Evolutionary conservation across 805 yeast species (phyloP), one percentile per base, ranked within the genome.

Genomic region (Blastobotrys peoriensis): DNA sequence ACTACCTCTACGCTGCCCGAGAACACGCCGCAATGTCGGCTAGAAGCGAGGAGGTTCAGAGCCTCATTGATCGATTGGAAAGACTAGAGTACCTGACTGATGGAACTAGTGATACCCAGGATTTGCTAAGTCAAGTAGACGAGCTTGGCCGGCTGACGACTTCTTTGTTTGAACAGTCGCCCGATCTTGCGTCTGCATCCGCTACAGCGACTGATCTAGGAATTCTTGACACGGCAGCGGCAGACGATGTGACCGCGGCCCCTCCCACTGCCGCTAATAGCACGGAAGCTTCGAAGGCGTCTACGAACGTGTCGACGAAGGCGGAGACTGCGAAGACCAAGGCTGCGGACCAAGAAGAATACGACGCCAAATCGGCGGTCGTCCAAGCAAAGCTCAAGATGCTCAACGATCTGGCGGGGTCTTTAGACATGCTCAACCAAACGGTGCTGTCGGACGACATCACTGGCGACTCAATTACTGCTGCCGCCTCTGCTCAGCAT

Each of bases 1-100:
- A n/a, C n/a, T n/a, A n/a, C n/a, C n/a, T n/a, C n/a, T n/a, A n/a
- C n/a, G n/a, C n/a, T n/a, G n/a, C n/a, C n/a, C n/a, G n/a, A n/a
- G n/a, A n/a, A n/a, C n/a, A n/a, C n/a, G n/a, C n/a, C n/a, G n/a
- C n/a, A n/a, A n/a, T n/a, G n/a, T n/a, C n/a, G n/a, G n/a, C n/a
- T n/a, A n/a, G 30, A 19, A 25, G 10, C 20, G 41, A 38, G 15
- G 18, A 30, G n/a, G 33, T 38, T 6, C 18, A 38, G 6, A 27
- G 20, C 10, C n/a, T 38, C 5, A 25, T 23, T 22, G 41, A 38
- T 5, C 41, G 41, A n/a, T n/a, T 38, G 13, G 35, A 38, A 17
- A n/a, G 28, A n/a, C 35, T 38, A 9, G 41, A 38, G 15, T 16
- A 21, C 23, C 5, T 38, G 8, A 33, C 41, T 5, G 17, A 18